Evolutionary conservation across 257 asterid genomes (phyloP), one percentile per base, ranked within the genome.

Genomic region (Nicotiana noctiflora): DNA sequence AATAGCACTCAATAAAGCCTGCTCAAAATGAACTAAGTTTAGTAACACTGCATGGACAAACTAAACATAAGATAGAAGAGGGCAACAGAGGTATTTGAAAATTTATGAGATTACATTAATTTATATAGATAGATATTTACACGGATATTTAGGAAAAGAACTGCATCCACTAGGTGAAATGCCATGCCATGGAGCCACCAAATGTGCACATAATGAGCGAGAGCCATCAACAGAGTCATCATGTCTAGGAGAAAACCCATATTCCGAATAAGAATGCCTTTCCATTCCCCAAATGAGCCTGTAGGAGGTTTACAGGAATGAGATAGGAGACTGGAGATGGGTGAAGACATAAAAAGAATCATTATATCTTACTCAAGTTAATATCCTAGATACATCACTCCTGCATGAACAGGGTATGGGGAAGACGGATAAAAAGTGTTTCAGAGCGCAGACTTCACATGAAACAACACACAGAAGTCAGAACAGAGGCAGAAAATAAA

Each of bases 111-210:
- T 52, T 53, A 75, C 6, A 83, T 79, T 37, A 80, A 75, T 19
- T 75, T 31, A 60, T 81, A 75, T 8, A 23, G 53, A 85, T 81
- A 80, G 82, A 84, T 44, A 85, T 80, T 90, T 91, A 92, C 98
- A 86, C 98, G 97, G 82, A 92, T 94, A 86, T 94, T 94, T 37
- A 94, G 90, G 89, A 90, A 92, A 82, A 93, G 96, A 85, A 94
- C 84, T 21, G 90, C 98, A 88, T 94, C 98, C 81, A 90, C 88
- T 82, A 94, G 97, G 85, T 94, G 97, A 89, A 94, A 92, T 53
- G 98, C 94, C 98, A 93, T 93, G 88, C 98, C 98, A 88, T 92
- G 98, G 79, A 94, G 98, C 98, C 97, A 94, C 98, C 98, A 94
- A 78, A 94, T 94, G 87, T 90, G 94, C 81, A 93, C 81, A 85